Evolutionary conservation across 163 green algal species (phyloP).

Genomic region (Volvox carteri): DNA sequence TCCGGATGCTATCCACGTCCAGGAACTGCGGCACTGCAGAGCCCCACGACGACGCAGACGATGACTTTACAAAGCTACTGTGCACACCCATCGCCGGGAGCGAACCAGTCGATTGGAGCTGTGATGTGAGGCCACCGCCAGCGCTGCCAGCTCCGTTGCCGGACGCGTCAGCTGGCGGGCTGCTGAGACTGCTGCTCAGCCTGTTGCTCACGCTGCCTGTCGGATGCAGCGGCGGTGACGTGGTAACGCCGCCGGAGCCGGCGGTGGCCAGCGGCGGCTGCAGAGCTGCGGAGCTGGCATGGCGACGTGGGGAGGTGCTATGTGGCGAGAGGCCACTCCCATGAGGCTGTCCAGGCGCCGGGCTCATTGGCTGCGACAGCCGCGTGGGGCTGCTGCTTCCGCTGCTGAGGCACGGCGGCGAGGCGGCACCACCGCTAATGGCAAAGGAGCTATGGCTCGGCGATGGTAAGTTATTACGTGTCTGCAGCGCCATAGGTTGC

Average conservation of each 20-base stretch:
- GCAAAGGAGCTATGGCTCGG: background rate
- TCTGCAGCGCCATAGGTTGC: conserved; percentile 22
- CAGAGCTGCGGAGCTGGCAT: conserved; percentile 20
- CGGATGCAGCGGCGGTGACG: background rate
- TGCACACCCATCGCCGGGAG: background rate
- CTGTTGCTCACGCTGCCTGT: background rate
- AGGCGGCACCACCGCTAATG: background rate
- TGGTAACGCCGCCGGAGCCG: background rate
- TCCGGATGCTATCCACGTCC: conserved; percentile 29
- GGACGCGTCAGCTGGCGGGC: background rate
- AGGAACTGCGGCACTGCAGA: background rate
- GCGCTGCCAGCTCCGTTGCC: too few relatives aligned
- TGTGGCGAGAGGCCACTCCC: conserved; percentile 7
- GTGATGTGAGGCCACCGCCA: too few relatives aligned
- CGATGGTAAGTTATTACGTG: conserved; percentile 6
- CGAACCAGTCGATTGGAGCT: conserved; percentile 2
- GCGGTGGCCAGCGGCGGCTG: conserved; percentile 19
- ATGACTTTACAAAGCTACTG: background rate
- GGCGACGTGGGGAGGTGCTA: background rate
- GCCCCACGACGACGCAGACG: background rate
- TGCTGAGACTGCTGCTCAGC: background rate
- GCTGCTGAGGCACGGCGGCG: conserved; percentile 1
- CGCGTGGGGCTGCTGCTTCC: conserved; percentile 36
- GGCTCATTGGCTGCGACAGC: background rate
- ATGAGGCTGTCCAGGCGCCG: background rate